These are phyloP conservation scores for Phaffomyces opuntiae DNA, from an alignment of 805 yeast species.

Conservation along the genomic window DNA sequence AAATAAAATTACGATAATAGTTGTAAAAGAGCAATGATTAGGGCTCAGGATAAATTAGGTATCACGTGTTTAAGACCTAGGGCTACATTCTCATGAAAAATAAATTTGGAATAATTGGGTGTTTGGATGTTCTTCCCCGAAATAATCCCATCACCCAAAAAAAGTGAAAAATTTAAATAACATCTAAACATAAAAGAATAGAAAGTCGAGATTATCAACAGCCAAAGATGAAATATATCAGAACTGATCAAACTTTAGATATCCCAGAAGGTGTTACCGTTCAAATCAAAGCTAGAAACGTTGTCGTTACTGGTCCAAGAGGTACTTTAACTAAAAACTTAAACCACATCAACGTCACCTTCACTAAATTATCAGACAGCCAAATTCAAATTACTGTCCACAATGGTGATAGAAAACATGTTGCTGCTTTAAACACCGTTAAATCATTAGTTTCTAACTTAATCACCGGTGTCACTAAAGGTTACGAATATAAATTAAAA, in stretches of 20 bases:
- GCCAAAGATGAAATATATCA: slow-evolving; percentile 68
- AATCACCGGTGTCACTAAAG: slow-evolving; percentile 98
- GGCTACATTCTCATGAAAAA: background rate
- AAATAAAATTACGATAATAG: no score
- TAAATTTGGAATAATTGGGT: background rate
- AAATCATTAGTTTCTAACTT: slow-evolving; percentile 90
- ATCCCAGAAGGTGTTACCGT: slow-evolving; percentile 92
- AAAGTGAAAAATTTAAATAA: slow-evolving; percentile 1
- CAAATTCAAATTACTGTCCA: slow-evolving; percentile 86
- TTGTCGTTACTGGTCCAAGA: slow-evolving; percentile 96
- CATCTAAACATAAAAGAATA: background rate
- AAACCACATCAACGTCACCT: slow-evolving; percentile 92
- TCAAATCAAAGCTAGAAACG: slow-evolving; percentile 81
- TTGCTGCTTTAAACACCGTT: slow-evolving; percentile 98
- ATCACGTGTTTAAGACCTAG: background rate
- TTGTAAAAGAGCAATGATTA: background rate
- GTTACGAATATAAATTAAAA: slow-evolving; percentile 99
- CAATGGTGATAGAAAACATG: slow-evolving; percentile 99
- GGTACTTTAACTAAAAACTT: slow-evolving; percentile 87
- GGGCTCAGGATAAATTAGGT: background rate
- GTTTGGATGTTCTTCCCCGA: background rate
- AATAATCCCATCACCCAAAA: no score
- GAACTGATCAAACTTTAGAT: slow-evolving; percentile 76
- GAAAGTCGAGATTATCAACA: background rate
- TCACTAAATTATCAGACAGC: slow-evolving; percentile 65